Base-by-base conservation (phyloP, 177 flowering plant species). In the Vitis hybrid region DNA sequence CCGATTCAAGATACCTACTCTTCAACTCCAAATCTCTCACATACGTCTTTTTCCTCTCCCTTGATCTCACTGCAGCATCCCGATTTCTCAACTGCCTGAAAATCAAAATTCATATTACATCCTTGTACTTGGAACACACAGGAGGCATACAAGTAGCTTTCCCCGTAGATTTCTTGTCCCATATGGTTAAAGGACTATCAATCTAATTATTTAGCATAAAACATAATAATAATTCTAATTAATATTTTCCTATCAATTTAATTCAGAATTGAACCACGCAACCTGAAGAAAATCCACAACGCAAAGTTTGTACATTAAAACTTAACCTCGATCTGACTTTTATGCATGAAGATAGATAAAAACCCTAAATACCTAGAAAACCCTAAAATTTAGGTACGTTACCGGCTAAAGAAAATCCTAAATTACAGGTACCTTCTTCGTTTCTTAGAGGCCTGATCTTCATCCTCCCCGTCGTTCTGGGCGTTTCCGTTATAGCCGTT, bases 11-110 rank as follows among this genome's bases (percentile, higher is more conserved):
- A 76, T 82, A 90, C 79, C 64, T 86, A 75, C 91, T 93, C 84
- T 93, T 95, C 82, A 86, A 48, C 84, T 95, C 98, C 66, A 95
- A 81, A 70, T 93, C 97, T 70, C 60, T 89, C 57, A 95, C 88
- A 71, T 89, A 85, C 73, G 75, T 62, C 84, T 91, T 95, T 80
- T 85, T 95, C 88, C 98, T 91, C 83, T 93, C 99, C 77, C 99
- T 84, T 50, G 98, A 95, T 74, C 86, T 84, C 72, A 91, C 66
- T 0, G 99, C 99, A 0, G 97, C 95, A 78, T 93, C 98, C 74
- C 88, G 85, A 68, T 95, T 93, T 79, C 94, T 95, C 84, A 90
- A 13, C 69, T 91, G 92, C 87, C 99, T 93, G 87, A 7, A 83
- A 60, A 19, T 9, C 29, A 55, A 66, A 33, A 63, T 7, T 51